phyloP scores from a whole-genome alignment of 305 asterid species.

The Solanum hybrid region DNA sequence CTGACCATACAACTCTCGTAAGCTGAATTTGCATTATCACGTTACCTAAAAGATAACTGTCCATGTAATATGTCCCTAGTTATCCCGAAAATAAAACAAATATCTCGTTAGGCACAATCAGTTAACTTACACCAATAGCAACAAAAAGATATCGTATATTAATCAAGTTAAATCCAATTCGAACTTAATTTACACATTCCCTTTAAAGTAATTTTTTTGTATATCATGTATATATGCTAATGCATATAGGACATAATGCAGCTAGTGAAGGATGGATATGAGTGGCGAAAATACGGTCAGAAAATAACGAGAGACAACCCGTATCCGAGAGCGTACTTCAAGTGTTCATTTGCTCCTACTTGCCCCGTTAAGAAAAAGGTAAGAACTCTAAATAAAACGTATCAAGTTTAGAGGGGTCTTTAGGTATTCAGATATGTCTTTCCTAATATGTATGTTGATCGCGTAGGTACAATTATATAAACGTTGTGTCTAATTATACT shows the following conservation, averaged over 20 bases:
- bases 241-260: constrained; percentile 12
- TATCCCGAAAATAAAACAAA: not conserved
- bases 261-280: constrained; percentile 86
- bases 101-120: not conserved
- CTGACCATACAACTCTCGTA: constrained; percentile 56
- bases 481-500: not conserved
- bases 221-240: not conserved
- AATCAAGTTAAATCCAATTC: not conserved
- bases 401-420: not conserved
- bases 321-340: constrained; percentile 90
- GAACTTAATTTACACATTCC: not conserved
- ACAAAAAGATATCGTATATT: not conserved
- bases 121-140: not conserved
- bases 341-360: constrained; percentile 80
- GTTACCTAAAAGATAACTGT: not conserved
- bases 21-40: constrained; percentile 8
- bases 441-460: not conserved
- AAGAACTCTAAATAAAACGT: not conserved
- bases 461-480: not conserved
- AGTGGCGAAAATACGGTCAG: constrained; percentile 98
- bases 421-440: not conserved
- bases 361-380: constrained; percentile 97
- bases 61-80: not conserved
- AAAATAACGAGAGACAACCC: constrained; percentile 91
- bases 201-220: not conserved